Percentiles rank a stretch among this genome's conserved stretches.
phyloP scores from a whole-genome alignment of 441 rosid genomes.

The Erodium moschatum region DNA sequence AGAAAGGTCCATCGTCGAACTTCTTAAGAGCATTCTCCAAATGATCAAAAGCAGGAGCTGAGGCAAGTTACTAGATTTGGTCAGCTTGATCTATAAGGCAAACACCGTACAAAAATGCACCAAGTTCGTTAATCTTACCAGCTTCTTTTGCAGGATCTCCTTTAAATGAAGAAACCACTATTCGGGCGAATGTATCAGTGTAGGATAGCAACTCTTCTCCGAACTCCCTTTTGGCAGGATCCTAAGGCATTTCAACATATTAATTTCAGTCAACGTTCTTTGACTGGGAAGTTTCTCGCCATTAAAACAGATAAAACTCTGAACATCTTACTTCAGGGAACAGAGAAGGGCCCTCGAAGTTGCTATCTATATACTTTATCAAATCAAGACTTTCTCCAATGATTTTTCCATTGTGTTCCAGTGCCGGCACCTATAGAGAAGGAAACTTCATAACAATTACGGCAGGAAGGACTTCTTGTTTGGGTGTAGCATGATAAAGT shows the following conservation, averaged over 20 bases:
- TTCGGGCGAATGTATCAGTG: constrained; percentile 37
- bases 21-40: constrained; percentile 57
- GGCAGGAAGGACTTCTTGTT: background rate
- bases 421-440: constrained; percentile 53
- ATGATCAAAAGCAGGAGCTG: constrained; percentile 64
- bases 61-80: constrained; percentile 10
- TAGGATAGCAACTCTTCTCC: constrained; percentile 58
- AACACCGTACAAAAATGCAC: background rate
- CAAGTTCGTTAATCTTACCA: constrained; percentile 34
- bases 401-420: constrained; percentile 81
- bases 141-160: constrained; percentile 46
- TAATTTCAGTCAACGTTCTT: constrained; percentile 2
- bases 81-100: constrained; percentile 6
- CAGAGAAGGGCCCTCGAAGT: constrained; percentile 75
- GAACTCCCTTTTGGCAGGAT: constrained; percentile 54
- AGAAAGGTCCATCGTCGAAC: constrained; percentile 76
- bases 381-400: constrained; percentile 81
- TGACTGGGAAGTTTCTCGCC: background rate
- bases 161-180: constrained; percentile 43
- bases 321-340: constrained; percentile 42
- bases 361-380: constrained; percentile 62
- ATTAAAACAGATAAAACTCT: background rate
- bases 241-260: constrained; percentile 33
- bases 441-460: background rate
- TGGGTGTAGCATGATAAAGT: too few relatives aligned